Evolutionary conservation across 73 alveolate species (phyloP).

Genomic region (Tetrahymena malaccensis): DNA sequence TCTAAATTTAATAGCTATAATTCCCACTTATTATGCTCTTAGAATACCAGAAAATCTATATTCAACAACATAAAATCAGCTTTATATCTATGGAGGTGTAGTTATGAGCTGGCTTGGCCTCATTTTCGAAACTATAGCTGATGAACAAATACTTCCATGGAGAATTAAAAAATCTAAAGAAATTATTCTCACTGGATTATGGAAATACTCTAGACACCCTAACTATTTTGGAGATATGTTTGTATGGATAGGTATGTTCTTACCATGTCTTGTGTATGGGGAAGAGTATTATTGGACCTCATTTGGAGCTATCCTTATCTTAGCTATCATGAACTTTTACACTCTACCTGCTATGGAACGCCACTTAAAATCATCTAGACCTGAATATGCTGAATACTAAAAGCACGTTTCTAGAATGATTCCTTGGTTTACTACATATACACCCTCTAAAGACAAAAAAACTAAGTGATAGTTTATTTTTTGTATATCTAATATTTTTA

Average conservation of each 20-base stretch:
- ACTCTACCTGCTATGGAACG: conserved; percentile 33
- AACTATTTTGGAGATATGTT: conserved; percentile 68
- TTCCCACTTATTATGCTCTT: conserved; percentile 26
- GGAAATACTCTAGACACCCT: conserved; percentile 73
- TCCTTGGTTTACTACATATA: background rate
- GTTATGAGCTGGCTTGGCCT: background rate
- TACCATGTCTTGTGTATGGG: conserved; percentile 34
- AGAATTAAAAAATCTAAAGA: conserved; percentile 27
- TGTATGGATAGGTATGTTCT: conserved; percentile 56
- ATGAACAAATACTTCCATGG: conserved; percentile 17
- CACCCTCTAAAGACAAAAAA: background rate
- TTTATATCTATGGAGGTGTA: background rate
- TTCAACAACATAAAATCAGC: background rate
- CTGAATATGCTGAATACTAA: background rate
- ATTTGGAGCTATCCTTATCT: conserved; percentile 11
- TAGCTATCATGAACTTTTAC: conserved; percentile 2
- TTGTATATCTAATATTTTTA: too few species aligned
- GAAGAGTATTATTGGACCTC: conserved; percentile 43
- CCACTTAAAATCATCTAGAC: conserved; percentile 2
- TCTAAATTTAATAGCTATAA: background rate
- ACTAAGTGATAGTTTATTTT: background rate
- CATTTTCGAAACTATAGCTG: background rate
- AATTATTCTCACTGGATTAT: conserved; percentile 43
- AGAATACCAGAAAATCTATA: background rate
- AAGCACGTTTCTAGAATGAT: background rate